These are phyloP conservation scores for Geotrichum carabidarum DNA, from an alignment of 1,139 yeast species.

Conservation along the genomic window DNA sequence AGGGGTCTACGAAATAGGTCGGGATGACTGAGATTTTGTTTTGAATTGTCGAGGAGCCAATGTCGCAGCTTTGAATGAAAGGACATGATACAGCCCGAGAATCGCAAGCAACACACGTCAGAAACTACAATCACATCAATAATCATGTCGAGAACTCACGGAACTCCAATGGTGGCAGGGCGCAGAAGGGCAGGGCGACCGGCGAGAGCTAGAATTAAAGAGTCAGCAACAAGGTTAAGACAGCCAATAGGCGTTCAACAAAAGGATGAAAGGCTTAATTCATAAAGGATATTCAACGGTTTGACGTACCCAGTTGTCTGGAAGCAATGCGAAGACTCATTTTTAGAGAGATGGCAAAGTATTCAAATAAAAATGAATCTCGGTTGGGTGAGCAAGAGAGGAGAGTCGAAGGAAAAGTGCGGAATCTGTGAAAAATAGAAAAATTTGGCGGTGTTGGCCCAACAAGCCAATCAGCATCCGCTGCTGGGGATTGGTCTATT, in stretches of 20 bases:
- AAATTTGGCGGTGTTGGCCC: constrained; percentile 5
- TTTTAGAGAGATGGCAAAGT: constrained; percentile 9
- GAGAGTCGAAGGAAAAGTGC: constrained; percentile 1
- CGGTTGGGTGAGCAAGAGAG: constrained; percentile 5
- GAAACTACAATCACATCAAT: neutral
- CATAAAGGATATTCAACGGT: no score
- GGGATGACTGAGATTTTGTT: neutral
- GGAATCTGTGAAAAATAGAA: neutral
- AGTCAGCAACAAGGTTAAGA: neutral
- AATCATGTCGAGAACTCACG: constrained; percentile 18
- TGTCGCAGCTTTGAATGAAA: constrained; percentile 2
- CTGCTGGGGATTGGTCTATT: neutral
- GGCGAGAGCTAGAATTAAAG: constrained; percentile 14
- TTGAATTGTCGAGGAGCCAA: neutral
- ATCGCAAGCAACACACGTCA: neutral
- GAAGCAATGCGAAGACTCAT: constrained; percentile 34
- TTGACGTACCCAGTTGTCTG: constrained; percentile 28
- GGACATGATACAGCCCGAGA: neutral
- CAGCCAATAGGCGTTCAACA: neutral
- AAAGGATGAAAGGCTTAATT: neutral
- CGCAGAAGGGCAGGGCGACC: constrained; percentile 23
- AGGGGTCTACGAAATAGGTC: neutral
- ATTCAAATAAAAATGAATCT: constrained; percentile 2
- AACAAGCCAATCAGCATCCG: constrained; percentile 9
- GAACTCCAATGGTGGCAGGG: constrained; percentile 25